Conservation (phyloP, 2,329 filamentous ascomycete genomes). For the Teratosphaeria viscida region DNA sequence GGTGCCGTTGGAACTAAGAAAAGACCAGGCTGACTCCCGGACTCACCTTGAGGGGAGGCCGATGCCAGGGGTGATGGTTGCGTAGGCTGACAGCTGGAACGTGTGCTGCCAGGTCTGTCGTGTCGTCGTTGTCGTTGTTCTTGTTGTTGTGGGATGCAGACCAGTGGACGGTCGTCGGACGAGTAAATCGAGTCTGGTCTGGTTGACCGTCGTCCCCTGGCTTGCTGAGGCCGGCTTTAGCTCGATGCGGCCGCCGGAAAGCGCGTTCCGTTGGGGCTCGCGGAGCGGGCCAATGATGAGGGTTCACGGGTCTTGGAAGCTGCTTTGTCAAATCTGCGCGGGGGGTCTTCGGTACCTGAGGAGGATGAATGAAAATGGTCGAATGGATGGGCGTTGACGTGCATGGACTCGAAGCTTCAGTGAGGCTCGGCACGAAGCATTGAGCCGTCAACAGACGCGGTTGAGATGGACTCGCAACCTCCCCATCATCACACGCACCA, state of each 20-base stretch:
- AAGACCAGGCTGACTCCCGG: not conserved
- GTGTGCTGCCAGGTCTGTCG: not conserved
- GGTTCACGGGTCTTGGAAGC: not conserved
- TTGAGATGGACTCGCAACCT: not conserved
- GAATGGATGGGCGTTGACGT: not conserved
- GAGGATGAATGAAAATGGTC: not conserved
- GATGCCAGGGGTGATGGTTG: not conserved
- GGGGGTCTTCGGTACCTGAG: too few relatives aligned
- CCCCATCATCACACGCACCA: not conserved
- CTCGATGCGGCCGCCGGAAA: not conserved
- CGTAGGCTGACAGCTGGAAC: not conserved
- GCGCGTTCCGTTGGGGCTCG: not conserved
- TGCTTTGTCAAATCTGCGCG: not conserved
- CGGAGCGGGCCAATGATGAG: not conserved
- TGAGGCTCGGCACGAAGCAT: not conserved
- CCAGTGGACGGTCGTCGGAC: not conserved
- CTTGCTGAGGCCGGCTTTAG: not conserved
- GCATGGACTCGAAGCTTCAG: not conserved
- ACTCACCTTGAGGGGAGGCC: constrained; percentile 2
- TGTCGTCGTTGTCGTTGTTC: not conserved
- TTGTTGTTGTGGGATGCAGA: not conserved
- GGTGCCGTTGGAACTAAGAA: constrained; percentile 1
- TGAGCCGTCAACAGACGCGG: not conserved
- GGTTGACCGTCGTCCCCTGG: constrained; percentile 1
- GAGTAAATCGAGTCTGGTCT: constrained; percentile 1